These are phyloP conservation scores for Tricholoma bakamatsutake DNA, from an alignment of 768 basidiomycete species.

Conservation along the genomic window DNA sequence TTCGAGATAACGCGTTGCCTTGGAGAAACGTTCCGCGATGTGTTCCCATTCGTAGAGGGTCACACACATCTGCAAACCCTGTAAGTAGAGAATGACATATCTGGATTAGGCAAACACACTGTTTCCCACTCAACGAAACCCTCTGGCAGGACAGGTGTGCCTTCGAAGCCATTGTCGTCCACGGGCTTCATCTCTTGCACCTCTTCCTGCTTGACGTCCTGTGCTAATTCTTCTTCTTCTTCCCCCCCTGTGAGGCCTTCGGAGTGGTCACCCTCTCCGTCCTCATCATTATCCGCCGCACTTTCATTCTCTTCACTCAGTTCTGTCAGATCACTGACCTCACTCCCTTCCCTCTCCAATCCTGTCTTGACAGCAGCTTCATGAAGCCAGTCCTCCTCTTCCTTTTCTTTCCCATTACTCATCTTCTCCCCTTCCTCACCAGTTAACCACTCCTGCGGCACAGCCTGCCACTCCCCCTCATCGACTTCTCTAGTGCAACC, in stretches of 20 bases:
- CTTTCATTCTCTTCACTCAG: conserved; percentile 44
- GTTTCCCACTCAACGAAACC: conserved; percentile 90
- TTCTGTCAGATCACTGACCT: conserved; percentile 73
- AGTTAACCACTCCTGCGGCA: conserved; percentile 72
- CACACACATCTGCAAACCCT: conserved; percentile 60
- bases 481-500: conserved; percentile 45
- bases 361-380: conserved; percentile 39
- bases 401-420: conserved; percentile 7
- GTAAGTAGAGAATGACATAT: background rate
- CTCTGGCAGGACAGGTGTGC: conserved; percentile 27
- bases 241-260: conserved; percentile 11
- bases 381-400: background rate
- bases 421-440: background rate
- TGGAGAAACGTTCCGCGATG: conserved; percentile 68
- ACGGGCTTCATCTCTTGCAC: conserved; percentile 1
- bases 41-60: conserved; percentile 83
- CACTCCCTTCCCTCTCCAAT: conserved; percentile 54
- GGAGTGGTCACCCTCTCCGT: conserved; percentile 4
- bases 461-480: conserved; percentile 73
- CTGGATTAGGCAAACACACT: conserved; percentile 35
- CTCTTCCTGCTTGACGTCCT: conserved; percentile 12
- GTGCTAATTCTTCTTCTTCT: conserved; percentile 4
- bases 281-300: conserved; percentile 9
- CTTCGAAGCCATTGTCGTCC: conserved; percentile 14
- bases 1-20: conserved; percentile 74